Percentiles rank a stretch among this genome's conserved stretches.
These are phyloP conservation scores for Vaccinium vitisidaea DNA, from an alignment of 148 eudicot species.

Conservation along the genomic window DNA sequence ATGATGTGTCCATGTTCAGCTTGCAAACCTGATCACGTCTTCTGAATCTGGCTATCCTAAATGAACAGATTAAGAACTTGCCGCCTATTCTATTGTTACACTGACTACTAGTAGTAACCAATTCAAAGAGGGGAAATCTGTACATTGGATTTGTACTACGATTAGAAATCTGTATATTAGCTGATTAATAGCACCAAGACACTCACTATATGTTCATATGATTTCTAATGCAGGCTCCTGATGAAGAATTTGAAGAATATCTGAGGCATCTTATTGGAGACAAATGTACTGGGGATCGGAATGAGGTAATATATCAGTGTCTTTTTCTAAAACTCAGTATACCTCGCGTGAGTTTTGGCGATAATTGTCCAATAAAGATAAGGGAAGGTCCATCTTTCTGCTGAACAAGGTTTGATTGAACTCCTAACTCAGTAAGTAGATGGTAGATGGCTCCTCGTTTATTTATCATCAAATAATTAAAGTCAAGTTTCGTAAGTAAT, in stretches of 20 bases:
- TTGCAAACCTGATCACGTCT: neutral
- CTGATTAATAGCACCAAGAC: neutral
- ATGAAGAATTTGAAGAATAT: constrained; percentile 96
- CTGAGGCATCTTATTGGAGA: constrained; percentile 62
- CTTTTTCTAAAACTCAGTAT: neutral
- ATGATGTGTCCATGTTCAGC: neutral
- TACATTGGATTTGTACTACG: neutral
- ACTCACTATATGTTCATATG: neutral
- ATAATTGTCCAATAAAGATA: neutral
- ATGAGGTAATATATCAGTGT: constrained; percentile 56
- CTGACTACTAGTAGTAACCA: neutral
- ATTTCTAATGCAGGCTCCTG: constrained; percentile 68
- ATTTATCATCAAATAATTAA: neutral
- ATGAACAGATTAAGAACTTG: neutral
- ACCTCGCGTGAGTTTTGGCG: neutral
- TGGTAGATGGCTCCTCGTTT: neutral
- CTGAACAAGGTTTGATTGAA: neutral
- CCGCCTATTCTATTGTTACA: neutral
- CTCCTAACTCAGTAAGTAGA: neutral
- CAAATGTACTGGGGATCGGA: constrained; percentile 70
- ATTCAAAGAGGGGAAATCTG: neutral
- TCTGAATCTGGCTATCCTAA: neutral
- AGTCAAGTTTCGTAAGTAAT: neutral
- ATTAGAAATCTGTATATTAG: too few species aligned
- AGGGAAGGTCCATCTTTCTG: neutral